Base-by-base conservation (phyloP, 495 filamentous ascomycete species). In the Penicillium daleae region DNA sequence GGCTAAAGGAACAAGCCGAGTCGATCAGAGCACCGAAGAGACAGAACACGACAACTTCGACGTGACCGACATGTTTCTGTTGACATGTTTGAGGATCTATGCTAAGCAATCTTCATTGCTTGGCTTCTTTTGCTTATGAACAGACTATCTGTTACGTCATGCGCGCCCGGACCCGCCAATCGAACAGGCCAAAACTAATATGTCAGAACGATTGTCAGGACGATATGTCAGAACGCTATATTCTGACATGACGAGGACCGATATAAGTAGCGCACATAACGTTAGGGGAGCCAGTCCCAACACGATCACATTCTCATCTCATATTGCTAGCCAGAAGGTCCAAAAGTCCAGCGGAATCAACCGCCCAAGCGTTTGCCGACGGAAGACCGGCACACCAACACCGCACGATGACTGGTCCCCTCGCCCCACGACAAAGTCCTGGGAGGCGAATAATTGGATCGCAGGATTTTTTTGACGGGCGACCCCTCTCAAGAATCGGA, bases 321-420 rank as follows among this genome's bases (percentile, higher is more conserved):
- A 10, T 24, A 2, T 19, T 22, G 19, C 42, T 46, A 22, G 6
- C 29, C 48, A n/a, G 19, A 31, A 27, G 24, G 37, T 19, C 15
- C 26, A 52, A 39, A 31, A 58, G 44, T 39, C 22, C 15, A 19
- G 49, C 60, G 66, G 57, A 8, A 61, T 24, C 21, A 3, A 46
- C 53, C 61, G 48, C 63, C 32, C 31, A 29, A 26, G 24, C 6
- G 44, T 66, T 66, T 71, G 62, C 66, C 66, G 69, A 66, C 66
- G 69, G 67, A 70, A 67, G 54, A 61, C 52, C 69, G 64, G 67
- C 66, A 65, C 64, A 37, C 0, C 31, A 22, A 33, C 54, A 17
- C 66, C 62, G 29, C n/a, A 65, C 44, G 50, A 56, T 67, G 50
- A 72, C 67, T 72, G 69, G 67, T 37, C 56, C 27, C 33, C 19